Evolutionary conservation across 495 filamentous ascomycete species (phyloP).

Genomic region (Aspergillus leporis): DNA sequence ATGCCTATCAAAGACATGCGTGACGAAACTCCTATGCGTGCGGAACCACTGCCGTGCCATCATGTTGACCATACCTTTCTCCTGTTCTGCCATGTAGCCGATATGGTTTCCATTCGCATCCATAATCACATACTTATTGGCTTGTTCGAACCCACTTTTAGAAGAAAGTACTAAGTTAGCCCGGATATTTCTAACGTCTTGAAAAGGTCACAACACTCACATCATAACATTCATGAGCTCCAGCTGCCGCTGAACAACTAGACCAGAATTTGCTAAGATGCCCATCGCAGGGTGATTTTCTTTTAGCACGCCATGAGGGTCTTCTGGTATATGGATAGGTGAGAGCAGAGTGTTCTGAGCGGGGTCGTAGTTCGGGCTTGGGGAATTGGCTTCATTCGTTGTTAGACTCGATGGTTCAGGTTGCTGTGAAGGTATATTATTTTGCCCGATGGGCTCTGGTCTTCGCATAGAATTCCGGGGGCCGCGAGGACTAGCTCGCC

Average conservation of each 20-base stretch:
- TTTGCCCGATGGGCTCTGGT: conserved; percentile 23
- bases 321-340: conserved; percentile 61
- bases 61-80: conserved; percentile 57
- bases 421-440: conserved; percentile 10
- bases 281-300: conserved; percentile 59
- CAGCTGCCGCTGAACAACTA: conserved; percentile 66
- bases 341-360: conserved; percentile 50
- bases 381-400: conserved; percentile 15
- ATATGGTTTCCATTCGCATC: conserved; percentile 68
- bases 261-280: conserved; percentile 60
- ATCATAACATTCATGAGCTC: conserved; percentile 73
- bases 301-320: conserved; percentile 62
- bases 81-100: conserved; percentile 69
- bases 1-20: conserved; percentile 67
- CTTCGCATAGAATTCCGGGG: conserved; percentile 36
- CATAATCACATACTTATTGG: conserved; percentile 72
- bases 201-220: conserved; percentile 29
- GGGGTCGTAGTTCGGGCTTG: conserved; percentile 35
- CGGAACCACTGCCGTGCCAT: conserved; percentile 64
- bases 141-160: conserved; percentile 67
- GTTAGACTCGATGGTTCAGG: conserved; percentile 11
- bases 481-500: conserved; percentile 27
- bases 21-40: conserved; percentile 68
- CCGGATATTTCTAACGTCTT: background rate
- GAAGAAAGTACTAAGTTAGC: conserved; percentile 1